Evolutionary conservation across 2,329 filamentous ascomycete species (phyloP).

Genomic region (Paradendryphiella salina): DNA sequence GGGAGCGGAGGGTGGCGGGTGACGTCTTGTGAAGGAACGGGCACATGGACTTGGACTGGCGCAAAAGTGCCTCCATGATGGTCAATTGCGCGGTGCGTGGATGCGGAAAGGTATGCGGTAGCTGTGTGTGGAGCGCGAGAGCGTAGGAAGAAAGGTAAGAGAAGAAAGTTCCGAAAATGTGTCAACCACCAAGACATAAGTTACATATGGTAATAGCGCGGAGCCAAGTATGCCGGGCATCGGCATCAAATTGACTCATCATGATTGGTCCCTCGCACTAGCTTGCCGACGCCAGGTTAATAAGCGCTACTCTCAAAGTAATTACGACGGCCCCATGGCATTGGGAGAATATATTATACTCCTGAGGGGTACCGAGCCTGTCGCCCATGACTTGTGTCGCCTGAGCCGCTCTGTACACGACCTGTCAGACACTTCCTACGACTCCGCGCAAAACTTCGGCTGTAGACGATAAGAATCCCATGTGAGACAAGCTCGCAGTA

Average conservation of each 20-base stretch:
- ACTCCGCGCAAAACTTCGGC: background rate
- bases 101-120: background rate
- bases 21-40: constrained; percentile 96
- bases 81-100: constrained; percentile 19
- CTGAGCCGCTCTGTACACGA: background rate
- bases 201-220: constrained; percentile 22
- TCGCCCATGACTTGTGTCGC: background rate
- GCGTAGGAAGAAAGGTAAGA: constrained; percentile 1
- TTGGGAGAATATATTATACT: constrained; percentile 14
- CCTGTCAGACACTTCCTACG: background rate
- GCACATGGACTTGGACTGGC: constrained; percentile 95
- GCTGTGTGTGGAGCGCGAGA: constrained; percentile 1
- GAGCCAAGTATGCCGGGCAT: constrained; percentile 27
- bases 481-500: background rate
- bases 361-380: constrained; percentile 10
- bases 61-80: constrained; percentile 88
- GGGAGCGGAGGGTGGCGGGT: constrained; percentile 83
- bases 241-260: constrained; percentile 29
- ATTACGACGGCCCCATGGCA: constrained; percentile 19
- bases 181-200: constrained; percentile 14
- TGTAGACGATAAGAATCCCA: background rate
- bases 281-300: constrained; percentile 21
- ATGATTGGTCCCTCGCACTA: constrained; percentile 30
- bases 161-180: constrained; percentile 13
- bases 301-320: constrained; percentile 18